Evolutionary conservation across 306 rosid species (phyloP).

Genomic region (Vicia faba): DNA sequence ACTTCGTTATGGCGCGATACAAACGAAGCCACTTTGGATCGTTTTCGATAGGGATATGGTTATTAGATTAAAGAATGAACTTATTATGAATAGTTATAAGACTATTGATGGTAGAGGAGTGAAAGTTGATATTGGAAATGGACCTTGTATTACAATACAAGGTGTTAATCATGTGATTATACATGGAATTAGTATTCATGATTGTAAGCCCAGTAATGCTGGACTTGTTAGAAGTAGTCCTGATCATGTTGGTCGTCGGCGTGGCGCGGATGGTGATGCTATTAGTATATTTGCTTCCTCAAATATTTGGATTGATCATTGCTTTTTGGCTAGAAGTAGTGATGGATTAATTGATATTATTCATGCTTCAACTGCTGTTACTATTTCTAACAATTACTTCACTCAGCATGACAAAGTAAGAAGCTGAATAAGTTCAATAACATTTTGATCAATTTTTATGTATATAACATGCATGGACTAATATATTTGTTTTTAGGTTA

Average conservation of each 20-base stretch:
- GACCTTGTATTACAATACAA: conserved; percentile 86
- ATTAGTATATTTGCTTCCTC: conserved; percentile 62
- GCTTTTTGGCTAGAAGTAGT: conserved; percentile 52
- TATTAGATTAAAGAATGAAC: conserved; percentile 65
- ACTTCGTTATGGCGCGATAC: conserved; percentile 79
- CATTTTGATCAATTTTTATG: neutral
- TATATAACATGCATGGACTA: neutral
- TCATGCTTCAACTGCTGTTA: conserved; percentile 73
- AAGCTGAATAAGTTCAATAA: neutral
- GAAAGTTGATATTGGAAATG: conserved; percentile 69
- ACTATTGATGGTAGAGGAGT: conserved; percentile 92
- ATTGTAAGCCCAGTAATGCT: conserved; percentile 64
- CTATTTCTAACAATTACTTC: conserved; percentile 75
- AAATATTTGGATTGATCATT: conserved; percentile 78
- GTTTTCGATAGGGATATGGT: conserved; percentile 60
- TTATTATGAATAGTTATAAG: conserved; percentile 71
- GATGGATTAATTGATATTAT: conserved; percentile 74
- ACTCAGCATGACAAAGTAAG: conserved; percentile 79
- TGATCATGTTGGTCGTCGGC: conserved; percentile 64
- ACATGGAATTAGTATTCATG: conserved; percentile 85
- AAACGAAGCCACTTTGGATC: conserved; percentile 72
- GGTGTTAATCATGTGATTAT: conserved; percentile 73
- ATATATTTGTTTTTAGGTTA: conserved; percentile 56
- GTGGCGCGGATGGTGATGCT: conserved; percentile 78
- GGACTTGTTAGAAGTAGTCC: conserved; percentile 61